Evolutionary conservation across 352 stramenopile genomes (phyloP), one percentile per base, ranked within the genome.

Genomic region (Elongisporangium senticosum): DNA sequence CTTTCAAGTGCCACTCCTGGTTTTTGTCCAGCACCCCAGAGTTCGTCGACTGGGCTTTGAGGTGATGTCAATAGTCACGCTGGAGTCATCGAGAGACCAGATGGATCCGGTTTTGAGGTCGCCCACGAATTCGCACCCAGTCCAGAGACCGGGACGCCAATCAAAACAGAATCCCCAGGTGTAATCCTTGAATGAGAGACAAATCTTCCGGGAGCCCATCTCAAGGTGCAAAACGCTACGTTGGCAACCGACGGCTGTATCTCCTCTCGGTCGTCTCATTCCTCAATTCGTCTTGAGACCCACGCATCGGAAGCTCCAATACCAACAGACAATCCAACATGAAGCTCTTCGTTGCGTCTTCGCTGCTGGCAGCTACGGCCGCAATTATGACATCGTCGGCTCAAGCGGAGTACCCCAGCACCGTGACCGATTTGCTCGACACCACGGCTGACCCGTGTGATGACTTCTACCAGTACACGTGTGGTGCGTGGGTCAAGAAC

Each of bases 391-490:
- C 33, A 0, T 43, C 33, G 1, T 17, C 33, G 1, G 20, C 37
- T 66, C 22, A 50, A 55, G 67, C 67, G 50, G 58, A 50, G 11
- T 56, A 77, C 53, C 72, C 74, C 1, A 53, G 62, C 20, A 72
- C 52, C 11, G 78, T 89, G 24, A 50, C 62, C n/a, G 62, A 61
- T 7, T 62, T 87, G 43, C 64, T 92, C 24, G 73, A 92, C 51
- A 58, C 56, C 8, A 67, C 53, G 1, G 59, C 67, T 17, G 61
- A 86, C 39, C 83, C 83, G 10, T 90, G 80, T 61, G 63, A 76
- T 11, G 81, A 93, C 69, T 90, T 90, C 51, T 93, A 90, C 72
- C 62, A 82, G 50, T 88, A 83, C 74, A 65, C 72, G 51, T 90
- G 80, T 56, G 78, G 80, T 39, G 53, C 50, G 22, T 90, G 80